A percentile compares a stretch with the other conserved stretches of the same genome.
Evolutionary conservation across 225 moss, liverwort and hornwort species (phyloP).

Genomic region (Antitrichia curtipendula): DNA sequence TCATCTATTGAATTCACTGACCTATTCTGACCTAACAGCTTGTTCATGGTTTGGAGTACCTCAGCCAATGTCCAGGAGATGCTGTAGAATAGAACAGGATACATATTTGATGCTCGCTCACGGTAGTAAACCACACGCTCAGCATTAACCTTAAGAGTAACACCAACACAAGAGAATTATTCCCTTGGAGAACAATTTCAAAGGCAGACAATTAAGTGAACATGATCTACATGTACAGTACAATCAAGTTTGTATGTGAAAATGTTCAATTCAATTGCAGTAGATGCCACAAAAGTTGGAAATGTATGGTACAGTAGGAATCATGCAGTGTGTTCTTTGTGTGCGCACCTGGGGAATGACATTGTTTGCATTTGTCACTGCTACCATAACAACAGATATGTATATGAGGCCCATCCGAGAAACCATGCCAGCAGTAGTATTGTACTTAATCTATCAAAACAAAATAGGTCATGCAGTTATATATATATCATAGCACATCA

Average conservation of each 20-base stretch:
- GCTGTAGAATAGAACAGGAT: conserved; percentile 60
- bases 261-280: neutral
- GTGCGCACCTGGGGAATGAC: conserved; percentile 61
- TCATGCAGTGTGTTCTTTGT: neutral
- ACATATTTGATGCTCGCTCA: conserved; percentile 71
- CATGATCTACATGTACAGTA: neutral
- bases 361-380: conserved; percentile 62
- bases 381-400: conserved; percentile 57
- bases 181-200: neutral
- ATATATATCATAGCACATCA: neutral
- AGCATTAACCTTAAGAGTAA: conserved; percentile 42
- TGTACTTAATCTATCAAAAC: conserved; percentile 10
- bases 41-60: conserved; percentile 14
- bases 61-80: conserved; percentile 70
- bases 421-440: conserved; percentile 48
- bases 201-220: neutral
- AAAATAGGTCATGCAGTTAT: neutral
- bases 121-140: conserved; percentile 74
- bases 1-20: neutral
- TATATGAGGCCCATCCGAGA: conserved; percentile 70
- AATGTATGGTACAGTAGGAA: neutral
- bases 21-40: neutral
- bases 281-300: neutral
- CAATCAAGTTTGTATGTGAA: neutral
- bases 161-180: neutral